Percentiles rank a stretch among this genome's conserved stretches.
phyloP scores from a whole-genome alignment of 2,329 filamentous ascomycete genomes.

The Cercospora nicotianae region DNA sequence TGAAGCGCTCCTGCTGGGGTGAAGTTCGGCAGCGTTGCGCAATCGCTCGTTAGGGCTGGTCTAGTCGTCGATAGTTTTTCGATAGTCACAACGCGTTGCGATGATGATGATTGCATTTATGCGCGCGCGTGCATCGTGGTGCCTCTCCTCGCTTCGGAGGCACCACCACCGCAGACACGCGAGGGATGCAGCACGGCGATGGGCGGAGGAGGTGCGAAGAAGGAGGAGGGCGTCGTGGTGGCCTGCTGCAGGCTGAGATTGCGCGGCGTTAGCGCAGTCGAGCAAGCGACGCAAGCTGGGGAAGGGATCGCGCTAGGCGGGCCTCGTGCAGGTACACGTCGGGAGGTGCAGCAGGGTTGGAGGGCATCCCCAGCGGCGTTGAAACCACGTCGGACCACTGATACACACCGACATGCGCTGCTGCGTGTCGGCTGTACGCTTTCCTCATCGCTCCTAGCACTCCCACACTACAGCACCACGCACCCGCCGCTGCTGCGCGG shows the following conservation, averaged over 20 bases:
- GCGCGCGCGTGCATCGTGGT: background rate
- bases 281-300: background rate
- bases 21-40: background rate
- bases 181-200: background rate
- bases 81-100: background rate
- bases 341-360: background rate
- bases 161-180: background rate
- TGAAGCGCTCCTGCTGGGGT: background rate
- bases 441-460: background rate
- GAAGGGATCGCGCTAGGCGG: background rate
- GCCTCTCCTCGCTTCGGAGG: no score
- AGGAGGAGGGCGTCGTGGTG: background rate
- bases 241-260: background rate
- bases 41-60: background rate
- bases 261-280: background rate
- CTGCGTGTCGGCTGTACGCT: background rate
- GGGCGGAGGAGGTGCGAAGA: background rate
- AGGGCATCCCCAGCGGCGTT: background rate
- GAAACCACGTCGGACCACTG: background rate
- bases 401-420: background rate
- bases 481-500: no score
- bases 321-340: background rate
- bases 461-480: background rate
- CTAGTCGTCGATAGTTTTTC: slow-evolving; percentile 1
- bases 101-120: background rate